Conservation (phyloP, 2,329 filamentous ascomycete species). For the Colletotrichum sansevieriae region DNA sequence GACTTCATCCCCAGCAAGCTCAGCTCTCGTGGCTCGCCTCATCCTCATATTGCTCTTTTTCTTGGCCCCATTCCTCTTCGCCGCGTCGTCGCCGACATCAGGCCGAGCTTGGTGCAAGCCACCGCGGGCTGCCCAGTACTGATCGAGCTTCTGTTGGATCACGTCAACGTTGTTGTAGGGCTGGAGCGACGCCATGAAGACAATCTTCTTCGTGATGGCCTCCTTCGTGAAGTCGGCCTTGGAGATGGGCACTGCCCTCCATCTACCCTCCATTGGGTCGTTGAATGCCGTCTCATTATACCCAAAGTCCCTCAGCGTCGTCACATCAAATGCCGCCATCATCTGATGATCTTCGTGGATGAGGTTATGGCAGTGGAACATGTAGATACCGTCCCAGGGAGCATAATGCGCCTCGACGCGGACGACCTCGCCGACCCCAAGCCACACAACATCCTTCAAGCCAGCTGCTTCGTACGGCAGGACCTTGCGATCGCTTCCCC, state of each 20-base stretch:
- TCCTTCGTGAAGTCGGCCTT: constrained; percentile 24
- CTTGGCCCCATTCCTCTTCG: neutral
- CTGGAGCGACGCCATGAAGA: constrained; percentile 34
- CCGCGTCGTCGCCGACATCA: neutral
- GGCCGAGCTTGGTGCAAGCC: constrained; percentile 3
- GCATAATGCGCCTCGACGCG: constrained; percentile 64
- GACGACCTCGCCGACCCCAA: constrained; percentile 63
- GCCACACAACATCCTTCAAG: constrained; percentile 70
- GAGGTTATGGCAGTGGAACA: constrained; percentile 63
- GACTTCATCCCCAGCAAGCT: neutral
- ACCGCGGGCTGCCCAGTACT: constrained; percentile 24
- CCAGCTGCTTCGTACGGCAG: constrained; percentile 66
- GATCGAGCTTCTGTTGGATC: neutral
- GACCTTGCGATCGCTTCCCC: constrained; percentile 55
- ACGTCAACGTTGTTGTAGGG: constrained; percentile 30
- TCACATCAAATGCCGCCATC: constrained; percentile 62
- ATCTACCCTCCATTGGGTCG: constrained; percentile 55
- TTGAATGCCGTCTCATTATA: constrained; percentile 54
- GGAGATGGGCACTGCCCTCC: constrained; percentile 44
- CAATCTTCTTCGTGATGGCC: constrained; percentile 27
- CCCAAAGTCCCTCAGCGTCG: constrained; percentile 52
- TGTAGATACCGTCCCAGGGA: constrained; percentile 66
- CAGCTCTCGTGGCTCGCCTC: constrained; percentile 5
- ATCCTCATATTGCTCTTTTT: constrained; percentile 1
- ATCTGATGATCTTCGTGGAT: constrained; percentile 61